phyloP scores from a whole-genome alignment of 2,329 filamentous ascomycete genomes.

The Coniochaeta sp. region DNA sequence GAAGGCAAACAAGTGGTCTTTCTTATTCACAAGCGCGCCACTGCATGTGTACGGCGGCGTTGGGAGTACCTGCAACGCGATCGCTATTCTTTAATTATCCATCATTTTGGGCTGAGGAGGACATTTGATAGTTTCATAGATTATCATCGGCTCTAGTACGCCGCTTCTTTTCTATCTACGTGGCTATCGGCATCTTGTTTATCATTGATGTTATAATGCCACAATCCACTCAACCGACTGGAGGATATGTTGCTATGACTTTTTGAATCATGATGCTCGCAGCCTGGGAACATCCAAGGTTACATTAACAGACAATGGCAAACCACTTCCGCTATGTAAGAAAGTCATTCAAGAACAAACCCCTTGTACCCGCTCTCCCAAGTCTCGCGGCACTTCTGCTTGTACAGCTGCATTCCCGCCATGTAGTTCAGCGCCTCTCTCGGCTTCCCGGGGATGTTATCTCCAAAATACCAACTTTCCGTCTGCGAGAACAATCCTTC shows the following conservation, averaged over 20 bases:
- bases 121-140: too few species aligned
- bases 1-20: constrained; percentile 11
- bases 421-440: constrained; percentile 14
- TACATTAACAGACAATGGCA: too few species aligned
- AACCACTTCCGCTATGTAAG: too few species aligned
- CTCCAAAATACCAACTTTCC: constrained; percentile 15
- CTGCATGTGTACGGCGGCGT: constrained; percentile 13
- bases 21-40: constrained; percentile 13
- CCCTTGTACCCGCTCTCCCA: constrained; percentile 1
- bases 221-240: too few species aligned
- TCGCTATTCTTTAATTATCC: constrained; percentile 11
- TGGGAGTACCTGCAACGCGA: constrained; percentile 12
- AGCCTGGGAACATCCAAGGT: too few species aligned
- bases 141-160: too few species aligned
- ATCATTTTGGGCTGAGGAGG: constrained; percentile 3
- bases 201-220: too few species aligned
- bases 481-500: constrained; percentile 10
- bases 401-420: constrained; percentile 4
- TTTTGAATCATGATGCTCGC: too few species aligned
- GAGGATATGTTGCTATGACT: too few species aligned
- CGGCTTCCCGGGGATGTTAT: constrained; percentile 16
- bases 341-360: background rate
- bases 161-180: too few species aligned
- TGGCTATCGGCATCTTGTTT: too few species aligned
- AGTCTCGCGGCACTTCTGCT: constrained; percentile 8